These are phyloP conservation scores for Cajanus cajan DNA, from an alignment of 306 rosid genomes.

Conservation along the genomic window DNA sequence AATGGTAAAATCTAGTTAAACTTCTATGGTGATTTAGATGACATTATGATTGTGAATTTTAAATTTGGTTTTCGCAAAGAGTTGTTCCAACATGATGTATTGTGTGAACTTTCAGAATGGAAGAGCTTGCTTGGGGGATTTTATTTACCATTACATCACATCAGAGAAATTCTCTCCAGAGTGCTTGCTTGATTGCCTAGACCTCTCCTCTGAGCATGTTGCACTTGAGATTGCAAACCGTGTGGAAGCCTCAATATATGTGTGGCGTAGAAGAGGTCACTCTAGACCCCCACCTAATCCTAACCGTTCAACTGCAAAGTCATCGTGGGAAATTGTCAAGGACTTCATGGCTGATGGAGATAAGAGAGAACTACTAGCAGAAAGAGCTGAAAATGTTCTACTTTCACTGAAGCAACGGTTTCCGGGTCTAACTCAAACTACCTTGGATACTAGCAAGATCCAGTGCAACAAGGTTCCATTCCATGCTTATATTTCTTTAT, in stretches of 20 bases:
- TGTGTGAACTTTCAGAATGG: slow-evolving; percentile 60
- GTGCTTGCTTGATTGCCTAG: slow-evolving; percentile 80
- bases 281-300: slow-evolving; percentile 55
- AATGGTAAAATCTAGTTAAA: background rate
- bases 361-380: slow-evolving; percentile 76
- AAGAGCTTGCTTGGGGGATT: slow-evolving; percentile 81
- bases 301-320: slow-evolving; percentile 68
- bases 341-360: slow-evolving; percentile 86
- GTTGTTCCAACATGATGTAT: background rate
- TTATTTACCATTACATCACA: slow-evolving; percentile 73
- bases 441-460: slow-evolving; percentile 80
- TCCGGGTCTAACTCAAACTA: slow-evolving; percentile 81
- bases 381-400: slow-evolving; percentile 73
- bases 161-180: slow-evolving; percentile 84
- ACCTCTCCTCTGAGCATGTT: slow-evolving; percentile 80
- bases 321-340: slow-evolving; percentile 91
- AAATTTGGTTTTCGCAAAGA: background rate
- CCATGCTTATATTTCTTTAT: background rate
- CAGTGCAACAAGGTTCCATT: slow-evolving; percentile 77
- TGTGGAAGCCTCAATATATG: slow-evolving; percentile 75
- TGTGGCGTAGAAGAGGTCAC: slow-evolving; percentile 78
- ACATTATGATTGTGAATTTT: background rate
- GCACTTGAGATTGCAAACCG: slow-evolving; percentile 93
- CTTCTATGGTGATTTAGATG: background rate
- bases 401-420: slow-evolving; percentile 77